Conservation (phyloP, 78 protist genomes). For the Dictyostelium citrinum region DNA sequence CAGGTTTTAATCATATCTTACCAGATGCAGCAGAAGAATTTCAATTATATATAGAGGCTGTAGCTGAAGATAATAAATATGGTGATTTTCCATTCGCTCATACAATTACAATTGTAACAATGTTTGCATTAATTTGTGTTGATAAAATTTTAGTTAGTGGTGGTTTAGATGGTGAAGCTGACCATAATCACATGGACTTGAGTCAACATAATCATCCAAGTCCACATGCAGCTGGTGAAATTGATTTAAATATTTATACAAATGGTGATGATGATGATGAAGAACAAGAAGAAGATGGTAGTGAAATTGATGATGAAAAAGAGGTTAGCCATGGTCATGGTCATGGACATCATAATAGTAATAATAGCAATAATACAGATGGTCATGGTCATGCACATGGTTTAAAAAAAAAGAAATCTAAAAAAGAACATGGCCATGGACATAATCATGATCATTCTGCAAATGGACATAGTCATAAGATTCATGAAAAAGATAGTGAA, state of each 20-base stretch:
- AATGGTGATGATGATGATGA: background rate
- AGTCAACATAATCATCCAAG: conserved; percentile 17
- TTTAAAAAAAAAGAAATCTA: conserved; percentile 4
- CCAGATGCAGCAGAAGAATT: conserved; percentile 51
- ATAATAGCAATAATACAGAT: background rate
- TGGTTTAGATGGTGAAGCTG: conserved; percentile 28
- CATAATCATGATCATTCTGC: background rate
- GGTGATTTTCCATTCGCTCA: conserved; percentile 32
- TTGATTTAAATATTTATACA: background rate
- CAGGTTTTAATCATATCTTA: conserved; percentile 40
- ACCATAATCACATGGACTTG: conserved; percentile 57
- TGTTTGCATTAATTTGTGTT: conserved; percentile 22
- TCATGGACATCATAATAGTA: background rate
- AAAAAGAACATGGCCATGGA: background rate
- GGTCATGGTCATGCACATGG: background rate
- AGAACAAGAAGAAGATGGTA: background rate
- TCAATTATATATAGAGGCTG: conserved; percentile 1
- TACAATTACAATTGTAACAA: conserved; percentile 36
- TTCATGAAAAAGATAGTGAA: background rate
- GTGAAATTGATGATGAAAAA: background rate
- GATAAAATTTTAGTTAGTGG: conserved; percentile 38
- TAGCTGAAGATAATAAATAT: background rate
- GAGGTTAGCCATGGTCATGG: background rate
- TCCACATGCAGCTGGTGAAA: conserved; percentile 7
- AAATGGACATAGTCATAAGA: background rate